A percentile compares a stretch with the other conserved stretches of the same genome.
Evolutionary conservation across 192 early-diverging fungal species (phyloP).

Genomic region (Entrophospora sp.): DNA sequence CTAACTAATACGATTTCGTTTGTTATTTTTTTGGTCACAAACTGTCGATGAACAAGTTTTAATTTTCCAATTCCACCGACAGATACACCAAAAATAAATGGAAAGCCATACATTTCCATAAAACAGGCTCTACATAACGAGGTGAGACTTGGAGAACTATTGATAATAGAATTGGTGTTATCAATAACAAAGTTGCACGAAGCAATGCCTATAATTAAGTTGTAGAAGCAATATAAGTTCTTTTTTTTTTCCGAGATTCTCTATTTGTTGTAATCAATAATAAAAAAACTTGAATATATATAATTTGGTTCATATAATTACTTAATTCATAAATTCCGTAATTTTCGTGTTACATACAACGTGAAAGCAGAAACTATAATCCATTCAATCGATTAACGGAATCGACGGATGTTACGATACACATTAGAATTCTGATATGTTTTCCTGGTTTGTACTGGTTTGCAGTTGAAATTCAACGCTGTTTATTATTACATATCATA

Average conservation of each 20-base stretch:
- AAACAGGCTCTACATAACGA: conserved; percentile 56
- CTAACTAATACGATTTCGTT: conserved; percentile 35
- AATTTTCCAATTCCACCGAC: conserved; percentile 23
- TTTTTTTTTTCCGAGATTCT: not conserved
- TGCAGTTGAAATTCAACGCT: no score
- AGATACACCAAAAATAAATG: conserved; percentile 38
- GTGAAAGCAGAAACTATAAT: no score
- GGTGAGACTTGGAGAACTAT: conserved; percentile 42
- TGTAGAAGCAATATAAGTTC: not conserved
- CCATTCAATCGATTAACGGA: no score
- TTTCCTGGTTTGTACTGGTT: no score
- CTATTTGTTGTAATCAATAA: not conserved
- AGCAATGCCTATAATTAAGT: conserved; percentile 26
- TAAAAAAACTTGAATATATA: no score
- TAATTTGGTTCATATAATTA: no score
- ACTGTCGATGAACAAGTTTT: not conserved
- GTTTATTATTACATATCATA: no score
- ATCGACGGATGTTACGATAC: no score
- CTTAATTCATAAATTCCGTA: no score
- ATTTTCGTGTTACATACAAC: no score
- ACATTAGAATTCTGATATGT: no score
- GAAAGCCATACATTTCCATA: conserved; percentile 56
- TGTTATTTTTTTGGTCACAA: conserved; percentile 17
- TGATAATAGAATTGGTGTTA: conserved; percentile 33
- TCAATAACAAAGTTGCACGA: conserved; percentile 27